Percentiles rank a stretch among this genome's conserved stretches.
These are phyloP conservation scores for Candida berthetii DNA, from an alignment of 805 yeast species.

Conservation along the genomic window DNA sequence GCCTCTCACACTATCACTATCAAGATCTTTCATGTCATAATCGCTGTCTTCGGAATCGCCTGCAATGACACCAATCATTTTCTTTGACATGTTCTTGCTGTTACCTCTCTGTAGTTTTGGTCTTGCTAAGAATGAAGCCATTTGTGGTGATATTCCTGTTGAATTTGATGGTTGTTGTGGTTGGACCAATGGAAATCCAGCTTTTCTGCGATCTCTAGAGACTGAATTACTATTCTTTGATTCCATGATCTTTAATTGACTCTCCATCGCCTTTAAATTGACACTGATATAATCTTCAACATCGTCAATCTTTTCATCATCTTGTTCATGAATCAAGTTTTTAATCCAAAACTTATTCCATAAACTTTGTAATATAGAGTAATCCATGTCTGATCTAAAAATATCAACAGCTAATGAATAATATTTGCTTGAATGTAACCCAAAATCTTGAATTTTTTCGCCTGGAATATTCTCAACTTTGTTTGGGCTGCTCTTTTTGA, in stretches of 20 bases:
- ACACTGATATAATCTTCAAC: background rate
- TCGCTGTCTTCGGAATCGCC: conserved; percentile 18
- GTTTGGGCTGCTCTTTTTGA: background rate
- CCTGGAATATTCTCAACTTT: conserved; percentile 29
- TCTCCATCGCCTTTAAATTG: background rate
- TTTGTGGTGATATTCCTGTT: too few relatives aligned
- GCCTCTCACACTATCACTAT: conserved; percentile 10
- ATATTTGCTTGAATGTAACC: conserved; percentile 64
- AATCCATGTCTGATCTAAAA: conserved; percentile 48
- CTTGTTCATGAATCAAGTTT: conserved; percentile 20
- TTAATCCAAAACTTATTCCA: conserved; percentile 43
- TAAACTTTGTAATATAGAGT: conserved; percentile 33
- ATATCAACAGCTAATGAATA: conserved; percentile 60
- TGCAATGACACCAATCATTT: too few relatives aligned
- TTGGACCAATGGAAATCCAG: too few relatives aligned
- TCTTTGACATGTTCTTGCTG: too few relatives aligned
- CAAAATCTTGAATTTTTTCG: conserved; percentile 56
- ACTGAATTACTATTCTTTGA: background rate
- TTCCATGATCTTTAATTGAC: conserved; percentile 4
- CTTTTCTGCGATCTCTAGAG: too few relatives aligned
- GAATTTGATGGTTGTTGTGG: background rate
- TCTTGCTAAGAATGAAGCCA: too few relatives aligned
- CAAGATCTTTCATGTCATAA: conserved; percentile 21
- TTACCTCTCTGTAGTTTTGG: too few relatives aligned
- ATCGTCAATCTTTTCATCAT: conserved; percentile 4